Base-by-base conservation (phyloP, 495 filamentous ascomycete genomes). In the Trichoderma virens region DNA sequence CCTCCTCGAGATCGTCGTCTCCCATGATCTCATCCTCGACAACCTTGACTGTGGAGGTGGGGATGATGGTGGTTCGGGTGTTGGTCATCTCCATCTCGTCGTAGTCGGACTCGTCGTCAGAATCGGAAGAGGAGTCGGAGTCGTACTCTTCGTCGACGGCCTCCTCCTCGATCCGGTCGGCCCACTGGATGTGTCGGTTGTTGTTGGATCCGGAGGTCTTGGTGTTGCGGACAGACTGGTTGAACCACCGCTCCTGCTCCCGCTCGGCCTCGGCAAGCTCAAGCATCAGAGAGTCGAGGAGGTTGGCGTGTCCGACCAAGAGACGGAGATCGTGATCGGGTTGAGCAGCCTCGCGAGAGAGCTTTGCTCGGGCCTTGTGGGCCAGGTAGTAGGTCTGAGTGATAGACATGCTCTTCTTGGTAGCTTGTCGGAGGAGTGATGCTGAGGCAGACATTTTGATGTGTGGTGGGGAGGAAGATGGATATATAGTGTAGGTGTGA, bases 211-310 rank as follows among this genome's bases (percentile, higher is more conserved):
- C 71, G 64, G 76, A 71, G 70, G 81, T 79, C 69, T 75, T 82
- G 69, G 90, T 91, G 70, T 88, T 89, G 73, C 81, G 85, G 76
- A 97, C 90, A 65, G 90, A 91, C 77, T 93, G 87, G 85, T 97
- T 92, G 87, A 97, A 98, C 95, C 95, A 98, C 62, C 83, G 88
- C 77, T 98, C 94, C 76, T 98, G 94, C 74, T 98, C 92, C 66
- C 86, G 84, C 80, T 98, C 95, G 71, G 95, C 94, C 45, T 95
- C 90, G 75, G 90, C 86, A 20, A 98, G 90, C 73, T 96, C 92
- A 66, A 97, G 80, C 94, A 97, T 98, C 68, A 98, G 81, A 14
- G 87, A 87, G 80, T 98, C 94, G 69, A 98, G 90, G 16, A 98
- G 87, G 83, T 98, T 98, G 82, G 94, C 94, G 78, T 98, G 94